phyloP scores from a whole-genome alignment of 768 basidiomycete genomes.

The Tylopilus subfusipes region DNA sequence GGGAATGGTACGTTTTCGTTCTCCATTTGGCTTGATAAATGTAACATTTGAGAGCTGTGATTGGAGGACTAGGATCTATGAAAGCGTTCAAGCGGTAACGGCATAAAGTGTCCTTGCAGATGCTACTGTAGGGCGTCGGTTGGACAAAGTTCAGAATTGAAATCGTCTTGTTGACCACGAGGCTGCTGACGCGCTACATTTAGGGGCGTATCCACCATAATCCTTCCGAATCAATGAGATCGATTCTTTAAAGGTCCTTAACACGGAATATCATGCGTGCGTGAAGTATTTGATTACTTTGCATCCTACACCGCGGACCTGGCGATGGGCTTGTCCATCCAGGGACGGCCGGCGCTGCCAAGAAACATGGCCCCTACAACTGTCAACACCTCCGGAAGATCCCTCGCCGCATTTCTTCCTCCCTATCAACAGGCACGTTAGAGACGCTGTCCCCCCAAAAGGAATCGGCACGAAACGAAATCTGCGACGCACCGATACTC shows the following conservation, averaged over 20 bases:
- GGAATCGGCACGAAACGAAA: not conserved
- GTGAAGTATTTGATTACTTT: not conserved
- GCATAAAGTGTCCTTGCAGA: too few species aligned
- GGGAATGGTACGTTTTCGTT: too few species aligned
- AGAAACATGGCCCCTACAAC: not conserved
- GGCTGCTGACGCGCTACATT: not conserved
- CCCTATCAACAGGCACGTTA: constrained; percentile 38
- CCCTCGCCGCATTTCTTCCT: constrained; percentile 68
- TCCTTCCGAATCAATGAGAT: too few species aligned
- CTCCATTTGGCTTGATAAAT: too few species aligned
- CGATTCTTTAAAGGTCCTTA: too few species aligned
- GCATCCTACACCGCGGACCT: not conserved
- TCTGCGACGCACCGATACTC: constrained; percentile 73
- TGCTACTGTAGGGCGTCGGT: too few species aligned
- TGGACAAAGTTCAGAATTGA: not conserved
- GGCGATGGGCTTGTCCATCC: not conserved
- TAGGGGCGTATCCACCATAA: too few species aligned
- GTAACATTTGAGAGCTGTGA: too few species aligned
- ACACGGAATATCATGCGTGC: too few species aligned
- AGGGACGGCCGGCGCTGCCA: not conserved
- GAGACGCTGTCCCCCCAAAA: not conserved
- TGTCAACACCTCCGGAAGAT: constrained; percentile 49
- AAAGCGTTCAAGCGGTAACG: too few species aligned
- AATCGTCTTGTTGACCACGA: not conserved
- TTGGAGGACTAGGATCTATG: too few species aligned